Evolutionary conservation across 257 asterid species (phyloP).

Genomic region (Henckelia pumila): DNA sequence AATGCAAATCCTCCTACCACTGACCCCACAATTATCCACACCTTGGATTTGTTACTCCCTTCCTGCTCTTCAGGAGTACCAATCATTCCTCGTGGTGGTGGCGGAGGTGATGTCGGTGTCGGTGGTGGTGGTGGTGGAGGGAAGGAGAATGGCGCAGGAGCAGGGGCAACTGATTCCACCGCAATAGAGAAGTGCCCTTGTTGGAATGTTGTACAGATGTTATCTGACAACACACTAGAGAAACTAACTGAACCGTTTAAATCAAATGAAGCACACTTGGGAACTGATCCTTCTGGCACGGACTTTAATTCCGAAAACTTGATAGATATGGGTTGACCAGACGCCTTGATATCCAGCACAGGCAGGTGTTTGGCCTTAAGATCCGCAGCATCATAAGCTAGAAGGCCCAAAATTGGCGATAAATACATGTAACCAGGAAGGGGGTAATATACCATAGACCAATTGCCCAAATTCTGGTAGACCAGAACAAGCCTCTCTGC

Average conservation of each 20-base stretch:
- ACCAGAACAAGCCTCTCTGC: slow-evolving; percentile 66
- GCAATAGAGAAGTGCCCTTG: slow-evolving; percentile 78
- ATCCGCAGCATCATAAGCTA: slow-evolving; percentile 61
- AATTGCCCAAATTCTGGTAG: slow-evolving; percentile 63
- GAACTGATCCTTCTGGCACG: slow-evolving; percentile 36
- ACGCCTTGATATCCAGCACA: slow-evolving; percentile 38
- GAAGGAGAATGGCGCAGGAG: slow-evolving; percentile 29
- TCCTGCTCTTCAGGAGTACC: background rate
- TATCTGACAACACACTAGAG: slow-evolving; percentile 40
- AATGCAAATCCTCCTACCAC: slow-evolving; percentile 49
- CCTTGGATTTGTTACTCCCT: slow-evolving; percentile 28
- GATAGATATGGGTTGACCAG: slow-evolving; percentile 56
- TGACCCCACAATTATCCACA: slow-evolving; percentile 52
- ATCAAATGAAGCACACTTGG: slow-evolving; percentile 54
- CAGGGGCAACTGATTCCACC: slow-evolving; percentile 41
- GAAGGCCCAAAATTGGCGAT: slow-evolving; percentile 64
- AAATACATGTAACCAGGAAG: slow-evolving; percentile 45
- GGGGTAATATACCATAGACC: slow-evolving; percentile 44
- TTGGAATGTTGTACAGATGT: slow-evolving; percentile 46
- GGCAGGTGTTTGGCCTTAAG: slow-evolving; percentile 45
- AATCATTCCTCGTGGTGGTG: background rate
- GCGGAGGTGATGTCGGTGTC: slow-evolving; percentile 18
- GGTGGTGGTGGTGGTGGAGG: slow-evolving; percentile 20
- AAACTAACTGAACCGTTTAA: slow-evolving; percentile 45
- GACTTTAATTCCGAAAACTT: slow-evolving; percentile 36